Base-by-base conservation (phyloP, 805 yeast genomes). In the Candida succiphila region DNA sequence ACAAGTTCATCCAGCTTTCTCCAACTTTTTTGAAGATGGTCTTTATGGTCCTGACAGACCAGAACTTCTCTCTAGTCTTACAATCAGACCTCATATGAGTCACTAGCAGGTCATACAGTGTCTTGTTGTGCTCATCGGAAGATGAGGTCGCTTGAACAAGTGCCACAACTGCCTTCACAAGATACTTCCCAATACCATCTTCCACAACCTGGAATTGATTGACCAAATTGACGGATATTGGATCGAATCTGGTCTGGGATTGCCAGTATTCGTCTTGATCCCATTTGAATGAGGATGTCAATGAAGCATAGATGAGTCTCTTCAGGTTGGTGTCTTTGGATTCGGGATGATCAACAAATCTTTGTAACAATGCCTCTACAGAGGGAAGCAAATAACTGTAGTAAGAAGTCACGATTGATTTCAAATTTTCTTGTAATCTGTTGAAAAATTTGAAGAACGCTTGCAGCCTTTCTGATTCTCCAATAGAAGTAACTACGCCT, bases 251-350 rank as follows among this genome's bases (percentile, higher is more conserved):
- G 18, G 86, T 73, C 33, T 79, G 80, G 29, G 86, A 75, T 37
- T 82, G 79, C 99, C 99, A 92, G 61, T 84, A 92, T 49, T 92
- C 98, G 46, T 83, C 95, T 50, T 79, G 84, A 51, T 89, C 96
- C 49, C 77, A 80, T 48, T 78, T 83, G 64, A 92, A 87, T 2
- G 96, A 81, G 1, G 85, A 69, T 0, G 78, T 72, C 41, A 92
- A 61, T 0, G 95, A 77, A 41, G 72, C 77, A 34, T 87, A 61
- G 16, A 88, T 56, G 27, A 84, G 58, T 59, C 95, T 76, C 58
- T 86, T 78, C 45, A 87, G 62, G 41, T 75, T 72, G 30, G 67
- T 56, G 36, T 69, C 66, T 2, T 37, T 49, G 19, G 72, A 37
- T 12, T 63, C 63, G n/a, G n/a, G n/a, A 15, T 65, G 67, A 1